Conservation (phyloP, 2,329 filamentous ascomycete genomes). For the Alternaria arbusti region DNA sequence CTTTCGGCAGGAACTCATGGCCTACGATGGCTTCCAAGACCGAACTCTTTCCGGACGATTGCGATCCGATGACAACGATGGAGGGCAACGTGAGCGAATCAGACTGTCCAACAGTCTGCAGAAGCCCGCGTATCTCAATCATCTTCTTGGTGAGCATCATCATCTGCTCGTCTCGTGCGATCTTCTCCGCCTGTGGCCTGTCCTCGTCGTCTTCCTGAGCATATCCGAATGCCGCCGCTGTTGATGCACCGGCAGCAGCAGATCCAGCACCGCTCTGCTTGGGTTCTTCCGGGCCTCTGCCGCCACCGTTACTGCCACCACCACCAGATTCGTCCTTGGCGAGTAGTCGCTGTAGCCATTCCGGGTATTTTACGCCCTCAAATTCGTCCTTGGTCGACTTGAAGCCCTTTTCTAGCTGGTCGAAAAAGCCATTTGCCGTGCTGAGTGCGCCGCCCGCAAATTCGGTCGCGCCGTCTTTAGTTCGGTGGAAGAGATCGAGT, state of each 20-base stretch:
- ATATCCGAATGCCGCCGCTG: constrained; percentile 80
- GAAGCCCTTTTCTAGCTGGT: constrained; percentile 82
- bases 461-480: constrained; percentile 71
- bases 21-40: constrained; percentile 96
- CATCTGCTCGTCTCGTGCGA: constrained; percentile 94
- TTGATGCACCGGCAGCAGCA: constrained; percentile 71
- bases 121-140: constrained; percentile 95
- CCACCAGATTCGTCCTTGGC: constrained; percentile 47
- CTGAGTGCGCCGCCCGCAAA: constrained; percentile 74
- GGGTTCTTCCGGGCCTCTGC: constrained; percentile 53
- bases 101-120: constrained; percentile 91
- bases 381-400: constrained; percentile 80
- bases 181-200: constrained; percentile 67
- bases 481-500: constrained; percentile 75
- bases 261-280: constrained; percentile 62
- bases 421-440: constrained; percentile 74
- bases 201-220: constrained; percentile 72
- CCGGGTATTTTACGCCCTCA: constrained; percentile 70
- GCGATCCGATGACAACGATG: constrained; percentile 98
- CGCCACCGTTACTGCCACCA: constrained; percentile 46
- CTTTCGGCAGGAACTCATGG: constrained; percentile 96
- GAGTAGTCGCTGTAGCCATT: constrained; percentile 81
- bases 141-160: constrained; percentile 99
- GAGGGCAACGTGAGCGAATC: constrained; percentile 87
- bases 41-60: constrained; percentile 97